These are phyloP conservation scores for Pythium guiyangense DNA, from an alignment of 352 stramenopile species.

Conservation along the genomic window DNA sequence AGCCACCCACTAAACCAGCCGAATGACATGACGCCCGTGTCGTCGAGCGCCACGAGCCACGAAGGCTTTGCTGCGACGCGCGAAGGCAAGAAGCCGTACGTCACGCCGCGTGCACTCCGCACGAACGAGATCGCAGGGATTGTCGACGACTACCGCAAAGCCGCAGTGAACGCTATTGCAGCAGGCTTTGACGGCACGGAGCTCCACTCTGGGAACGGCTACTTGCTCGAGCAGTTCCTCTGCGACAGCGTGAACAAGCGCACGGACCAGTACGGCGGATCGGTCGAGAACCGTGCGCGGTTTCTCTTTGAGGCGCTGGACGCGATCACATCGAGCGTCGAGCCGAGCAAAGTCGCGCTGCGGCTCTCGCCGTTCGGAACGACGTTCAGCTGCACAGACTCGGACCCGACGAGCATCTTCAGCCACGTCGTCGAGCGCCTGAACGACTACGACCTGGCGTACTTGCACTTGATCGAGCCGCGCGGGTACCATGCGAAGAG, in stretches of 20 bases:
- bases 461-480: constrained; percentile 49
- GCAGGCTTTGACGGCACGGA: constrained; percentile 89
- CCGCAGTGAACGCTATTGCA: constrained; percentile 44
- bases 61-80: constrained; percentile 16
- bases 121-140: constrained; percentile 53
- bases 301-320: constrained; percentile 60
- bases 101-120: constrained; percentile 45
- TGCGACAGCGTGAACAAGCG: constrained; percentile 54
- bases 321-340: constrained; percentile 7
- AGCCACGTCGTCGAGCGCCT: constrained; percentile 28
- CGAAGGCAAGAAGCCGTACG: constrained; percentile 22
- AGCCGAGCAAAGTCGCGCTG: constrained; percentile 7
- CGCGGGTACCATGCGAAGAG: constrained; percentile 22
- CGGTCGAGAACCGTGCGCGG: constrained; percentile 56
- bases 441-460: constrained; percentile 32
- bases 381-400: constrained; percentile 29
- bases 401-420: constrained; percentile 31
- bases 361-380: constrained; percentile 10
- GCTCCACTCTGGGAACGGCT: constrained; percentile 84
- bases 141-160: constrained; percentile 55
- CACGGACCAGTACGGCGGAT: constrained; percentile 76
- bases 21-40: constrained; percentile 42
- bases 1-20: constrained; percentile 59
- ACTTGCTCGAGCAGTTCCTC: constrained; percentile 87
- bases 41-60: constrained; percentile 23